Conservation (phyloP, 1,284 basidiomycete genomes). For the Rhodotorula glutinis region DNA sequence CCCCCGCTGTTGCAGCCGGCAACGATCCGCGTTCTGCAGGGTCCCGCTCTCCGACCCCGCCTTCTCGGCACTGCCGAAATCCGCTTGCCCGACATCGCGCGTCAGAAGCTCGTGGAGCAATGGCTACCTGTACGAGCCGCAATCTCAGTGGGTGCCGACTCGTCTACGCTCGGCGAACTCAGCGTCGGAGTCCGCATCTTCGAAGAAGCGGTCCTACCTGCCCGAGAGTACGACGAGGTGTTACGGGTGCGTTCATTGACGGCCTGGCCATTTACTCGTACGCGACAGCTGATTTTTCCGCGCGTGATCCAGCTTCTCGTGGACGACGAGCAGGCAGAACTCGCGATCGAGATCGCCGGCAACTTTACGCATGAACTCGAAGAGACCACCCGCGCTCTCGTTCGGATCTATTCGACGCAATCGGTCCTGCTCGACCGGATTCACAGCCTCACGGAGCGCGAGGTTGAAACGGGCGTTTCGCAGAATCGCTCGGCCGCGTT, state of each 20-base stretch:
- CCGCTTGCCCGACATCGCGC: conserved; percentile 63
- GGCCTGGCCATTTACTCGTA: no score
- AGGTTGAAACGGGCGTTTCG: conserved; percentile 29
- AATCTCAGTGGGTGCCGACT: neutral
- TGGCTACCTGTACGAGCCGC: conserved; percentile 57
- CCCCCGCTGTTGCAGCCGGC: conserved; percentile 33
- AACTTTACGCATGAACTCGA: conserved; percentile 40
- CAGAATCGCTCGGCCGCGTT: conserved; percentile 53
- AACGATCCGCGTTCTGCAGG: conserved; percentile 32
- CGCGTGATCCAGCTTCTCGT: conserved; percentile 26
- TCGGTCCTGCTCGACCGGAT: conserved; percentile 35
- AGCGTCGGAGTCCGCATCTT: conserved; percentile 66
- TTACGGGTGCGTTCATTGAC: conserved; percentile 29
- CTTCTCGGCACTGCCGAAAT: conserved; percentile 61
- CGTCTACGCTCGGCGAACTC: conserved; percentile 60
- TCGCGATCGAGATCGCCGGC: conserved; percentile 36
- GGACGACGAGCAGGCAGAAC: conserved; percentile 33
- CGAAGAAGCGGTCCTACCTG: conserved; percentile 60
- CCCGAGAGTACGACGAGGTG: conserved; percentile 31
- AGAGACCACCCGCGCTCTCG: conserved; percentile 35
- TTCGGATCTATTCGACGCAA: conserved; percentile 41
- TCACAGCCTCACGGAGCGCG: conserved; percentile 36
- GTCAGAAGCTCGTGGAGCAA: conserved; percentile 68
- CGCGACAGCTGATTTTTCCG: no score
- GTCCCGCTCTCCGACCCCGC: conserved; percentile 21